Evolutionary conservation across 2,329 filamentous ascomycete species (phyloP), one percentile per base, ranked within the genome.

Genomic region (Hirsutella minnesotensis): DNA sequence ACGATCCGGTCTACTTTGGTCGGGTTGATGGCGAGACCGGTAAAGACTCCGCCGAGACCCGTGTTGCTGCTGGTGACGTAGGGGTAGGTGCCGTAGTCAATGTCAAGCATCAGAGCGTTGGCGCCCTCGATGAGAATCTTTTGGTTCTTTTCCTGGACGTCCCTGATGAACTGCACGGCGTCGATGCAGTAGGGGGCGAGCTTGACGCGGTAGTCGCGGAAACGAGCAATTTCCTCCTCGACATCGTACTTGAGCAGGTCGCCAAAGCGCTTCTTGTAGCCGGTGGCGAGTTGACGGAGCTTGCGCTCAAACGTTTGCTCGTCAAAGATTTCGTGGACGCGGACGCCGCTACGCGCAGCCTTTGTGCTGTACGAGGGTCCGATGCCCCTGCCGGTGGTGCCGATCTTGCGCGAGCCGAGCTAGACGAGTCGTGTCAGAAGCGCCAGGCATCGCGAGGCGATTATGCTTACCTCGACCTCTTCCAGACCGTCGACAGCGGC

Each of bases 41-140:
- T 49, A 34, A 56, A 49, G 38, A 53, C 47, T 34, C 54, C 54
- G 10, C 51, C 54, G 15, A 56, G 43, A 31, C 51, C 51, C 2
- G 55, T 54, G 42, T 52, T 56, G 19, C 51, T 53, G 46, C 51
- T 54, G 2, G 56, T 58, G 12, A 57, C 55, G 24, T 53, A 53
- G 27, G 51, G 52, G 41, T 56, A 54, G 12, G 53, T 52, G 46
- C 63, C 65, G 51, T 73, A 73, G 55, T 75, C 75, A 45, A 83
- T 68, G 55, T 84, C 80, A 42, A 84, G 65, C 77, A 85, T 81
- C 41, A 83, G 65, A 5, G 66, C 57, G 42, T 61, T 60, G 31
- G 79, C 79, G 42, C 81, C 82, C 62, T 87, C 82, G 10, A 86
- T 69, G 3, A 86, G 67, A 49, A 86, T 79, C 43, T 73, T 72